Conservation (phyloP, 352 stramenopile genomes). For the Phytophthora pluvialis region DNA sequence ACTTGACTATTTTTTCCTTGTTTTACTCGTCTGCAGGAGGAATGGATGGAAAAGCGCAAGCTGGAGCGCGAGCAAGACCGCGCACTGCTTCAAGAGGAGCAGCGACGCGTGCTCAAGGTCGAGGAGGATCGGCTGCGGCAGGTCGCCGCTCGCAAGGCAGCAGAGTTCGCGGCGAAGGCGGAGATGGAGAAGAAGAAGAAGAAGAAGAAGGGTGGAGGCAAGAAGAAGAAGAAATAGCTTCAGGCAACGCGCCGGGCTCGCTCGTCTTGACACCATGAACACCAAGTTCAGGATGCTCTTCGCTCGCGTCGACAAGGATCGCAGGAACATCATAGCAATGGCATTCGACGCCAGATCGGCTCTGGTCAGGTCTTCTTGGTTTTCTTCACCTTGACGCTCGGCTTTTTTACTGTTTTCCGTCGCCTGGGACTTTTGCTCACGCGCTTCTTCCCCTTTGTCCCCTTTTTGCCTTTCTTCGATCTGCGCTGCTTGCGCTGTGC, state of each 20-base stretch:
- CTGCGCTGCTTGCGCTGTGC: conserved; percentile 28
- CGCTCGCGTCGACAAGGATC: conserved; percentile 61
- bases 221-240: conserved; percentile 66
- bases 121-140: conserved; percentile 78
- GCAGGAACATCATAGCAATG: conserved; percentile 30
- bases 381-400: conserved; percentile 13
- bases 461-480: conserved; percentile 40
- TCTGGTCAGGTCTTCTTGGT: conserved; percentile 26
- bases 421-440: conserved; percentile 16
- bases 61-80: conserved; percentile 59
- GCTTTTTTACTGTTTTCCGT: conserved; percentile 26
- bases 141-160: conserved; percentile 68
- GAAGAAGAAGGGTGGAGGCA: conserved; percentile 64
- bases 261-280: conserved; percentile 38
- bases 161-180: conserved; percentile 69
- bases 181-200: conserved; percentile 89
- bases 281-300: conserved; percentile 49
- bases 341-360: neutral
- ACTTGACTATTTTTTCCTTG: conserved; percentile 6
- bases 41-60: conserved; percentile 83
- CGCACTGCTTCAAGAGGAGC: conserved; percentile 52
- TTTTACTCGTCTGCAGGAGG: conserved; percentile 44
- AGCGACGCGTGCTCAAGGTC: conserved; percentile 52
- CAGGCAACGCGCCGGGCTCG: conserved; percentile 26
- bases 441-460: conserved; percentile 37